Conservation (phyloP, 495 filamentous ascomycete species). For the Penicillium verhagenii region DNA sequence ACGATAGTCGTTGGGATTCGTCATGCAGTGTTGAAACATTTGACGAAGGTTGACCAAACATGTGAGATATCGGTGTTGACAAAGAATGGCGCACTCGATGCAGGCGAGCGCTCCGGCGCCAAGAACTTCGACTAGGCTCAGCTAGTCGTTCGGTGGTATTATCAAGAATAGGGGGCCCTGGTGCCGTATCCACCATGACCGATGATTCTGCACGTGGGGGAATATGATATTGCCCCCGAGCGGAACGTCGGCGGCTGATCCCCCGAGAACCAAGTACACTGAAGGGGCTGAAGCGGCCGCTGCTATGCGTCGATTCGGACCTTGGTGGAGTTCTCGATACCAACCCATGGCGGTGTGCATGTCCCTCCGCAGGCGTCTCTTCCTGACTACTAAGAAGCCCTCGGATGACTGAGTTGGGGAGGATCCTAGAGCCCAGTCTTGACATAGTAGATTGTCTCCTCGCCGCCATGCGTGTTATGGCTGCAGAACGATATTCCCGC, state of each 20-base stretch:
- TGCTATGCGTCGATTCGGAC: conserved; percentile 36
- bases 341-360: conserved; percentile 48
- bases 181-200: conserved; percentile 23
- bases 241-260: conserved; percentile 38
- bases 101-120: conserved; percentile 45
- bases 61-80: conserved; percentile 44
- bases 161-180: conserved; percentile 24
- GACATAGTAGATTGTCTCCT: conserved; percentile 53
- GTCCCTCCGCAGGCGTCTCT: conserved; percentile 49
- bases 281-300: conserved; percentile 45
- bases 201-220: conserved; percentile 35
- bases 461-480: conserved; percentile 42
- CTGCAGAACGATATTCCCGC: conserved; percentile 35
- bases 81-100: conserved; percentile 46
- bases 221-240: conserved; percentile 38
- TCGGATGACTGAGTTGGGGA: conserved; percentile 49
- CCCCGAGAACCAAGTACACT: conserved; percentile 39
- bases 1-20: neutral
- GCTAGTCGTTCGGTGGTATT: conserved; percentile 22
- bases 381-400: conserved; percentile 46
- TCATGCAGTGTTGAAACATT: conserved; percentile 17
- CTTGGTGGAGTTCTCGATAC: conserved; percentile 41
- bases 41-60: conserved; percentile 41
- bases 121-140: conserved; percentile 38
- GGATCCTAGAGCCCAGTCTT: conserved; percentile 47